These are phyloP conservation scores for Penicillium capsulatum DNA, from an alignment of 2,329 filamentous ascomycete species.

Conservation along the genomic window DNA sequence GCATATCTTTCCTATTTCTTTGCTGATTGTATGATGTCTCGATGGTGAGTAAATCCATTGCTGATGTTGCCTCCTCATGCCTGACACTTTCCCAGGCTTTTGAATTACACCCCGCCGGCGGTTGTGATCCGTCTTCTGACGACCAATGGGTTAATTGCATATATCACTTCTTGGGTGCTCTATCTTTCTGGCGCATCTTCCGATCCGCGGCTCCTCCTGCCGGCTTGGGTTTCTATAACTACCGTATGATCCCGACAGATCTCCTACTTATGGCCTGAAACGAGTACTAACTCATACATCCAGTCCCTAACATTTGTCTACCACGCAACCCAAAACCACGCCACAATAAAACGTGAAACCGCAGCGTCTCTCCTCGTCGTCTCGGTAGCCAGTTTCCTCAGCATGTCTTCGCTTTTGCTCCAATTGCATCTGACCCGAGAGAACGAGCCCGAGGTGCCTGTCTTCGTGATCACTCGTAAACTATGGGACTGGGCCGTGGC, in stretches of 20 bases:
- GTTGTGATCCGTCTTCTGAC: conserved; percentile 75
- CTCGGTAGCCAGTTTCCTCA: conserved; percentile 70
- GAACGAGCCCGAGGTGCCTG: conserved; percentile 58
- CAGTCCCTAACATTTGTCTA: conserved; percentile 70
- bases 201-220: conserved; percentile 66
- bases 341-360: conserved; percentile 75
- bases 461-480: conserved; percentile 49
- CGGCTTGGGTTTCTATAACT: conserved; percentile 73
- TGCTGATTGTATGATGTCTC: conserved; percentile 77
- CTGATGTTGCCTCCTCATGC: background rate
- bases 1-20: conserved; percentile 79
- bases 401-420: conserved; percentile 64
- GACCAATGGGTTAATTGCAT: conserved; percentile 69
- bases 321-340: conserved; percentile 71
- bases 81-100: conserved; percentile 54
- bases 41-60: conserved; percentile 55
- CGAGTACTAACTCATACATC: conserved; percentile 4
- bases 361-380: conserved; percentile 73
- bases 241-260: conserved; percentile 49
- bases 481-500: conserved; percentile 38
- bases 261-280: background rate
- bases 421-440: conserved; percentile 62
- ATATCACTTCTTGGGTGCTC: conserved; percentile 68
- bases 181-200: conserved; percentile 66
- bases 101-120: conserved; percentile 74